A percentile compares a stretch with the other conserved stretches of the same genome.
Evolutionary conservation across 2,329 filamentous ascomycete species (phyloP).

Genomic region (Lasiodiplodia gonubiensis): DNA sequence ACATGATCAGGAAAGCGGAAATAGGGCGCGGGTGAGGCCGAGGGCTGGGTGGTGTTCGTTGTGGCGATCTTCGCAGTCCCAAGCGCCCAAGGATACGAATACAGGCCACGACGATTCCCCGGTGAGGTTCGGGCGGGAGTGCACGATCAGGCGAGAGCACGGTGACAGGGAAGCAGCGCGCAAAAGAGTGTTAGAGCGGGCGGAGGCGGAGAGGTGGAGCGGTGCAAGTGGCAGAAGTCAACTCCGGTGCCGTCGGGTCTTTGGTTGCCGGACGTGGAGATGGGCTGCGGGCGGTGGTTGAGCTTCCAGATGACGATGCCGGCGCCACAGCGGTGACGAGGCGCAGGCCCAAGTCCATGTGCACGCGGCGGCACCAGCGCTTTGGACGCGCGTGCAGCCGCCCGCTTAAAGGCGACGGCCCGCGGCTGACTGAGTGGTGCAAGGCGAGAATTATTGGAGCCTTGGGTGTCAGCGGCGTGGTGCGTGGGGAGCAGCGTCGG

Average conservation of each 20-base stretch:
- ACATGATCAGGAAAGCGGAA: constrained; percentile 17
- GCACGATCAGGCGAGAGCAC: neutral
- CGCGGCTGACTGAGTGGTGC: neutral
- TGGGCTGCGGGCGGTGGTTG: constrained; percentile 8
- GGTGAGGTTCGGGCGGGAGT: constrained; percentile 5
- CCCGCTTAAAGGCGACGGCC: constrained; percentile 8
- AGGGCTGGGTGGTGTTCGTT: constrained; percentile 9
- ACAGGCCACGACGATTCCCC: constrained; percentile 23
- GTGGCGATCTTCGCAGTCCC: constrained; percentile 17
- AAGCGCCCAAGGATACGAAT: constrained; percentile 23
- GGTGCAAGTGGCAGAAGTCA: neutral
- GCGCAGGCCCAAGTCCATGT: constrained; percentile 9
- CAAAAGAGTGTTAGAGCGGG: neutral
- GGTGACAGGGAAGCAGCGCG: neutral
- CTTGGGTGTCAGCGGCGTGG: constrained; percentile 2
- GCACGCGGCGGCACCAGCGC: constrained; percentile 9
- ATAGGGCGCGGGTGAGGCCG: neutral
- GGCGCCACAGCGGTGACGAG: constrained; percentile 27
- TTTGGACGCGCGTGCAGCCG: constrained; percentile 7
- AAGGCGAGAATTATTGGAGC: neutral
- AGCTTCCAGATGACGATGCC: constrained; percentile 25
- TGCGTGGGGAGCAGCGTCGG: constrained; percentile 15
- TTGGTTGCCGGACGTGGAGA: constrained; percentile 15
- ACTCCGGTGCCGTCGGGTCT: constrained; percentile 21
- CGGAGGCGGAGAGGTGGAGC: neutral